Evolutionary conservation across 2,329 filamentous ascomycete species (phyloP).

Genomic region (Malbranchea cinnamomea): DNA sequence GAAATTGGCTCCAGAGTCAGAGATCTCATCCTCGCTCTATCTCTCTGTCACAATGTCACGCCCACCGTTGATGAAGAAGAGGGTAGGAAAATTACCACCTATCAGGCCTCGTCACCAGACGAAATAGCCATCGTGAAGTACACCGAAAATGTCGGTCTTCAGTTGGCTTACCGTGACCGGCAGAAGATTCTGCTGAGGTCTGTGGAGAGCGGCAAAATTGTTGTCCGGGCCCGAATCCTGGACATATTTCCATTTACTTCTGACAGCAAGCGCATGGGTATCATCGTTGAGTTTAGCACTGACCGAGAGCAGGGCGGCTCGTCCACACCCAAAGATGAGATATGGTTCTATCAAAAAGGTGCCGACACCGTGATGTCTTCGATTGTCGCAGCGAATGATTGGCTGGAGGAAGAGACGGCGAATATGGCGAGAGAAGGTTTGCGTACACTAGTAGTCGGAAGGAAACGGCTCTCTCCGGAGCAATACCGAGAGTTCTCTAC

Average conservation of each 20-base stretch:
- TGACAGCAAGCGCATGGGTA: constrained; percentile 95
- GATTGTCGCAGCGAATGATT: constrained; percentile 91
- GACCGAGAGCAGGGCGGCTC: constrained; percentile 33
- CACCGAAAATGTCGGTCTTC: constrained; percentile 82
- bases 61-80: constrained; percentile 75
- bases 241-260: constrained; percentile 97
- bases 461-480: constrained; percentile 63
- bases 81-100: constrained; percentile 62
- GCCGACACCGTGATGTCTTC: constrained; percentile 96
- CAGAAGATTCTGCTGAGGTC: constrained; percentile 72
- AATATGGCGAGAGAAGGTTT: constrained; percentile 98
- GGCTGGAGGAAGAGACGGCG: constrained; percentile 97
- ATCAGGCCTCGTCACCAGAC: constrained; percentile 93
- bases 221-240: constrained; percentile 75
- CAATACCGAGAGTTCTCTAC: constrained; percentile 69
- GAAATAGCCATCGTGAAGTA: constrained; percentile 96
- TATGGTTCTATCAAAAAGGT: constrained; percentile 98
- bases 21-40: constrained; percentile 81
- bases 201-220: constrained; percentile 53
- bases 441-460: constrained; percentile 85
- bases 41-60: constrained; percentile 93
- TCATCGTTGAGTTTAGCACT: constrained; percentile 74
- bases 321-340: constrained; percentile 51
- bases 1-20: constrained; percentile 89
- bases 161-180: constrained; percentile 71